Conservation (phyloP, 1,284 basidiomycete genomes). For the Cutaneotrichosporon arboriforme region DNA sequence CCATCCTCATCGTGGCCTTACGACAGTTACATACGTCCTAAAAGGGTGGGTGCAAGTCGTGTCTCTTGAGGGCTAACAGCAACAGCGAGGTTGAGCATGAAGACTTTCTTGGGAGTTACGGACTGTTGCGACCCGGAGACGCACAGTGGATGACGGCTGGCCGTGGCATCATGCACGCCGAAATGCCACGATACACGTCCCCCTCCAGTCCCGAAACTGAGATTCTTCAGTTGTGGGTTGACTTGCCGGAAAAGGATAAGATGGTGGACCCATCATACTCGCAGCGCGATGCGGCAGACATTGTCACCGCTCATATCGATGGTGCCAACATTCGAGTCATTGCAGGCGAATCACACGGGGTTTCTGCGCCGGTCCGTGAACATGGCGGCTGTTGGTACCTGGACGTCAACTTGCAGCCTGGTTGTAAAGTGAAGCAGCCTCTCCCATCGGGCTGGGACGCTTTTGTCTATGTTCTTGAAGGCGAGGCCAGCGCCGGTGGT, state of each 20-base stretch:
- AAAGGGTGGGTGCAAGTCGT: constrained; percentile 53
- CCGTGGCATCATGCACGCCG: constrained; percentile 62
- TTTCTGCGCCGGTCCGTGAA: constrained; percentile 50
- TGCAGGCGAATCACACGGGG: constrained; percentile 78
- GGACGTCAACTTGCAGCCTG: constrained; percentile 61
- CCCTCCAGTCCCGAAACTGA: background rate
- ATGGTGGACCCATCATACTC: constrained; percentile 58
- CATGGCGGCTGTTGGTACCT: constrained; percentile 90
- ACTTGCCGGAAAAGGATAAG: constrained; percentile 80
- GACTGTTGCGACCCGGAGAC: constrained; percentile 70
- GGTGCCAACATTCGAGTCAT: constrained; percentile 60
- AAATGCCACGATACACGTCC: constrained; percentile 64
- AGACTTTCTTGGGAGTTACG: constrained; percentile 84
- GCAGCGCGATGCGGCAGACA: too few relatives aligned
- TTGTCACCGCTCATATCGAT: constrained; percentile 35
- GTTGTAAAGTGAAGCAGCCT: constrained; percentile 69
- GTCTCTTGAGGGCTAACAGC: too few relatives aligned
- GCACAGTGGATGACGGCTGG: constrained; percentile 95
- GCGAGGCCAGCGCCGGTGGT: constrained; percentile 50
- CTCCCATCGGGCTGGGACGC: constrained; percentile 77
- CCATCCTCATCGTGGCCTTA: constrained; percentile 84
- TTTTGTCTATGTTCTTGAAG: constrained; percentile 60
- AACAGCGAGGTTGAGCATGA: constrained; percentile 63
- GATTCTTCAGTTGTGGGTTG: constrained; percentile 90
- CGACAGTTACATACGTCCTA: constrained; percentile 70